phyloP scores from a whole-genome alignment of 139 green algal species.

The Coelastrella sp. region DNA sequence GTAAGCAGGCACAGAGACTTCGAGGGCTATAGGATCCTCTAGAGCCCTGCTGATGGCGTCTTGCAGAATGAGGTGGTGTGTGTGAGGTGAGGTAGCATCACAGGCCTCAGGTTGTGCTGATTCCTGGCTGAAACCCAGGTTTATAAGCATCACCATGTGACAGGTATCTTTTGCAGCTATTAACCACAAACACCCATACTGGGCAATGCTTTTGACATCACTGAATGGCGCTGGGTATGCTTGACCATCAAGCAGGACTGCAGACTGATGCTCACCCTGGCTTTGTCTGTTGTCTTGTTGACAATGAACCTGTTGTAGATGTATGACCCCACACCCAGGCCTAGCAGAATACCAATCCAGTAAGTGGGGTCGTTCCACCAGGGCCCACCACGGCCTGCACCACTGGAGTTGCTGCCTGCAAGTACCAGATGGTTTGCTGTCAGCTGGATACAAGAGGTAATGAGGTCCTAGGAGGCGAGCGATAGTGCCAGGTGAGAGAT shows the following conservation, averaged over 20 bases:
- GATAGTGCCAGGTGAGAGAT: neutral
- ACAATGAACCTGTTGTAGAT: constrained; percentile 11
- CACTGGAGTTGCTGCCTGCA: constrained; percentile 19
- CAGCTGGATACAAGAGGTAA: neutral
- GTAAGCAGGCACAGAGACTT: neutral
- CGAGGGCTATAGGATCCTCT: too few relatives aligned
- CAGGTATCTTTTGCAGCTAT: too few relatives aligned
- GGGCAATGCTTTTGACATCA: too few relatives aligned
- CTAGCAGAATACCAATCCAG: constrained; percentile 45
- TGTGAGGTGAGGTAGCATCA: too few relatives aligned
- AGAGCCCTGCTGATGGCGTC: too few relatives aligned
- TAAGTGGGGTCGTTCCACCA: constrained; percentile 51
- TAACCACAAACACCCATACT: too few relatives aligned
- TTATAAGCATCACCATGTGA: too few relatives aligned
- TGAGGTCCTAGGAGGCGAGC: neutral
- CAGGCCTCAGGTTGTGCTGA: too few relatives aligned
- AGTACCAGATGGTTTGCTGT: neutral
- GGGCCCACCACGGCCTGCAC: constrained; percentile 11
- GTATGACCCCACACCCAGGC: neutral
- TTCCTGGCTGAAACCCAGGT: too few relatives aligned
- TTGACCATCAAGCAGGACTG: too few relatives aligned
- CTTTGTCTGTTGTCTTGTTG: constrained; percentile 12
- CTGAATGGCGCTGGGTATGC: too few relatives aligned
- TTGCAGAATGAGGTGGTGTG: too few relatives aligned
- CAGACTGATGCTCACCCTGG: constrained; percentile 17